These are phyloP conservation scores for Pichia gijzeniarum DNA, from an alignment of 805 yeast genomes.

Conservation along the genomic window DNA sequence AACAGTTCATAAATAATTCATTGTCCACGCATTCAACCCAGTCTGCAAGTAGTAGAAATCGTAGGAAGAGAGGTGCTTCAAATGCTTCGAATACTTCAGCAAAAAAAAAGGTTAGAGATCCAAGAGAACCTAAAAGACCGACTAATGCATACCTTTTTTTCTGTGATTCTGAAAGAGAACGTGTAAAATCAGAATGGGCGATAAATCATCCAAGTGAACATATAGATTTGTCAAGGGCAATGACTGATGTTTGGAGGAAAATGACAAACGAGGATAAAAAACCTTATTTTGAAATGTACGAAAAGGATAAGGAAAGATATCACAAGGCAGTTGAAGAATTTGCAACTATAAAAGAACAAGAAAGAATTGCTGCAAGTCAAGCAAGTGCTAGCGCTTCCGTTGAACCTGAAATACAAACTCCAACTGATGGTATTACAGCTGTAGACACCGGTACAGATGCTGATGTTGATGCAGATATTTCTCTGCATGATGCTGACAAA, in stretches of 20 bases:
- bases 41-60: constrained; percentile 1
- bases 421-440: neutral
- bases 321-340: constrained; percentile 58
- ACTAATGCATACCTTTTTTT: constrained; percentile 83
- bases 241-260: constrained; percentile 83
- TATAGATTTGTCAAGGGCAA: constrained; percentile 64
- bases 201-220: constrained; percentile 43
- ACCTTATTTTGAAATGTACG: constrained; percentile 70
- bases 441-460: constrained; percentile 1
- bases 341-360: constrained; percentile 23
- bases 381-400: constrained; percentile 4
- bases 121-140: constrained; percentile 82
- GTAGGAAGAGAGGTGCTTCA: constrained; percentile 15
- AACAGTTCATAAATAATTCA: constrained; percentile 3
- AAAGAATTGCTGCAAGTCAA: constrained; percentile 9
- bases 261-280: constrained; percentile 62
- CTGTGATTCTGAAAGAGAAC: constrained; percentile 81
- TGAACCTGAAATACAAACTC: constrained; percentile 2
- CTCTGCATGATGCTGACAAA: constrained; percentile 1
- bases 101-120: constrained; percentile 51
- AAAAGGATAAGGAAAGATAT: constrained; percentile 72
- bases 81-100: constrained; percentile 21
- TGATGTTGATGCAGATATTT: constrained; percentile 1
- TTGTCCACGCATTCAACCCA: constrained; percentile 1
- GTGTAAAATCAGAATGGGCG: constrained; percentile 53